Percentiles rank a stretch among this genome's conserved stretches.
These are phyloP conservation scores for Sporisorium scitamineum DNA, from an alignment of 1,284 basidiomycete genomes.

Conservation along the genomic window DNA sequence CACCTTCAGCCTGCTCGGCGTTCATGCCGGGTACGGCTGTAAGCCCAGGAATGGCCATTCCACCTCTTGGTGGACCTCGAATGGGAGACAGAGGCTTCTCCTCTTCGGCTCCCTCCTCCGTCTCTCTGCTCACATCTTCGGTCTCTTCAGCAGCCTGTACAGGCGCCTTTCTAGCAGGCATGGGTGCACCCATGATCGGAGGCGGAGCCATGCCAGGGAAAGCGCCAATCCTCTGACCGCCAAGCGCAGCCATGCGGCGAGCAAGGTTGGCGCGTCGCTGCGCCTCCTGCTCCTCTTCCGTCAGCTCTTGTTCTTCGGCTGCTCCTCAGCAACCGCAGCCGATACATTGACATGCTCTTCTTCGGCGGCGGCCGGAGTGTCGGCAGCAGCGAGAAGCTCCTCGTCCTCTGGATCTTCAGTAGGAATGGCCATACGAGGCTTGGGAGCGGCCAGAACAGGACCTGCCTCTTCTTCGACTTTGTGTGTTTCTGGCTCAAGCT, in stretches of 20 bases:
- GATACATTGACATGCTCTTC: not conserved
- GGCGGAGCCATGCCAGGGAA: slow-evolving; percentile 76
- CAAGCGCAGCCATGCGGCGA: slow-evolving; percentile 64
- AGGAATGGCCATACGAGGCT: slow-evolving; percentile 49
- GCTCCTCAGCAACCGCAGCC: slow-evolving; percentile 6
- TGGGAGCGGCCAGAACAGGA: slow-evolving; percentile 54
- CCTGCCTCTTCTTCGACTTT: slow-evolving; percentile 15
- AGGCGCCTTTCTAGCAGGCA: slow-evolving; percentile 71
- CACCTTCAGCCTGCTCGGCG: slow-evolving; percentile 32
- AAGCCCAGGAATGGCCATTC: slow-evolving; percentile 61
- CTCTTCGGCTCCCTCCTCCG: slow-evolving; percentile 60
- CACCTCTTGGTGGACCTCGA: slow-evolving; percentile 55
- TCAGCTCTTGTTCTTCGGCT: slow-evolving; percentile 41
- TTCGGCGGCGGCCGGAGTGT: slow-evolving; percentile 7
- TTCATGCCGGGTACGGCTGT: slow-evolving; percentile 43
- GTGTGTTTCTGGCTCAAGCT: not conserved
- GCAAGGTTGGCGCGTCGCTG: slow-evolving; percentile 60
- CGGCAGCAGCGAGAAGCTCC: slow-evolving; percentile 38
- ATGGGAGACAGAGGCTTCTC: slow-evolving; percentile 18
- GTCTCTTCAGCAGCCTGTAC: slow-evolving; percentile 30
- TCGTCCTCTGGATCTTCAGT: slow-evolving; percentile 58
- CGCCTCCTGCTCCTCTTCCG: slow-evolving; percentile 61
- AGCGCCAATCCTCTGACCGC: slow-evolving; percentile 61
- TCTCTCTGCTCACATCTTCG: slow-evolving; percentile 62
- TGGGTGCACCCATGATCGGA: slow-evolving; percentile 69